Percentiles rank a stretch among this genome's conserved stretches.
These are phyloP conservation scores for Alternaria burnsii DNA, from an alignment of 2,329 filamentous ascomycete genomes.

Conservation along the genomic window DNA sequence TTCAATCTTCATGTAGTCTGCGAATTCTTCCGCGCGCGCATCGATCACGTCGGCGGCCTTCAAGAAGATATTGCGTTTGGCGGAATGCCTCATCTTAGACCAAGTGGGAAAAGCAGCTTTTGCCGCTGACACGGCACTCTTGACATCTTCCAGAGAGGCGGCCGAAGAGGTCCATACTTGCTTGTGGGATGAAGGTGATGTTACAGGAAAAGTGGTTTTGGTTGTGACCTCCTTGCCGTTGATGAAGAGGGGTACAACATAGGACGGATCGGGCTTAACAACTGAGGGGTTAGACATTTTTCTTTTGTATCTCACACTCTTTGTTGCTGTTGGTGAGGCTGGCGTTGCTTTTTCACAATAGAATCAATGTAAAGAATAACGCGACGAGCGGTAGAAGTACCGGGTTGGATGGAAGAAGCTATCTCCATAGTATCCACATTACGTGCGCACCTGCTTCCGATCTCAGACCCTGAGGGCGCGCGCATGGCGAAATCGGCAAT, in stretches of 20 bases:
- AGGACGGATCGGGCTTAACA: constrained; percentile 29
- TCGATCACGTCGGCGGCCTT: constrained; percentile 73
- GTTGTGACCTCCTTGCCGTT: constrained; percentile 60
- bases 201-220: constrained; percentile 63
- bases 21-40: constrained; percentile 67
- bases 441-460: neutral
- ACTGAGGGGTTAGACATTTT: constrained; percentile 14
- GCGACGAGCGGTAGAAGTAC: neutral
- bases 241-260: constrained; percentile 58
- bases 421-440: neutral
- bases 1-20: constrained; percentile 66
- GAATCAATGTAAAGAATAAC: neutral
- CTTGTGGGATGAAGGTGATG: constrained; percentile 64
- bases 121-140: constrained; percentile 67
- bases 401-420: neutral
- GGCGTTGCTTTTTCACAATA: neutral
- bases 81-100: constrained; percentile 67
- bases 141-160: constrained; percentile 64
- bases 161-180: constrained; percentile 64
- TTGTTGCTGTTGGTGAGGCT: neutral
- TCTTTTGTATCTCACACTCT: neutral
- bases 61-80: constrained; percentile 74
- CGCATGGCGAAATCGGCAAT: constrained; percentile 9
- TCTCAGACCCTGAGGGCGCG: neutral
- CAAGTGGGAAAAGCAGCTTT: constrained; percentile 74